Percentiles rank a stretch among this genome's conserved stretches.
Evolutionary conservation across 2,329 filamentous ascomycete species (phyloP).

Genomic region (Cladosporium sp.): DNA sequence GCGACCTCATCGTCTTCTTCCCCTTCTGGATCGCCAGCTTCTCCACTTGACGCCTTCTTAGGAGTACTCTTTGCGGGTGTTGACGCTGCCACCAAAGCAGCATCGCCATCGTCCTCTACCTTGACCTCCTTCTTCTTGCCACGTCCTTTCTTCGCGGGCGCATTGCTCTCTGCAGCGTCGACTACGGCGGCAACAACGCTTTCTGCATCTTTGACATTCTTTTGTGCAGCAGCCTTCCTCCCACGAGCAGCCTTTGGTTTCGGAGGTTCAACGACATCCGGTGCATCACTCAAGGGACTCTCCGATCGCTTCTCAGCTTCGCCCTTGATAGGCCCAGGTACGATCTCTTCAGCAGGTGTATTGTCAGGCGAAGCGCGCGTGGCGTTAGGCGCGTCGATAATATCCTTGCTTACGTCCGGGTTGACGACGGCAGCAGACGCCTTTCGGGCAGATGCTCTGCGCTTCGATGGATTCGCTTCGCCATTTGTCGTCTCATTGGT

Average conservation of each 20-base stretch:
- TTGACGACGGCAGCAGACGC: conserved; percentile 20
- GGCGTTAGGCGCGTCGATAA: conserved; percentile 40
- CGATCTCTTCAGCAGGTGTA: conserved; percentile 29
- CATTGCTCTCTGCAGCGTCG: conserved; percentile 13
- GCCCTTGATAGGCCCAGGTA: conserved; percentile 23
- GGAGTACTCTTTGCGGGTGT: conserved; percentile 21
- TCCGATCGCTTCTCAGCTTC: conserved; percentile 22
- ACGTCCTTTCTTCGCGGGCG: conserved; percentile 14
- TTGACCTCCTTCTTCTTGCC: conserved; percentile 15
- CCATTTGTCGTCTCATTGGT: conserved; percentile 15
- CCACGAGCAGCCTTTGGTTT: conserved; percentile 22
- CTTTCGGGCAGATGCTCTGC: conserved; percentile 17
- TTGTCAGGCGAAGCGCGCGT: conserved; percentile 42
- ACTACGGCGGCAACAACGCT: conserved; percentile 16
- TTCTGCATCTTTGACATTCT: conserved; percentile 17
- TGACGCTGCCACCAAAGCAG: conserved; percentile 9
- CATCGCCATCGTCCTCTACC: conserved; percentile 13
- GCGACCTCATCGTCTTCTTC: conserved; percentile 47
- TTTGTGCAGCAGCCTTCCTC: conserved; percentile 18
- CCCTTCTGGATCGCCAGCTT: conserved; percentile 47
- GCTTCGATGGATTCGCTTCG: conserved; percentile 17
- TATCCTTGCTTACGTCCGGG: conserved; percentile 34
- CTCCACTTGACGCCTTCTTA: conserved; percentile 22
- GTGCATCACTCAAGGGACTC: conserved; percentile 33
- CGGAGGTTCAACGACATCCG: conserved; percentile 28